These are phyloP conservation scores for Dissophora globulifera DNA, from an alignment of 192 early-diverging fungal genomes.

Conservation along the genomic window DNA sequence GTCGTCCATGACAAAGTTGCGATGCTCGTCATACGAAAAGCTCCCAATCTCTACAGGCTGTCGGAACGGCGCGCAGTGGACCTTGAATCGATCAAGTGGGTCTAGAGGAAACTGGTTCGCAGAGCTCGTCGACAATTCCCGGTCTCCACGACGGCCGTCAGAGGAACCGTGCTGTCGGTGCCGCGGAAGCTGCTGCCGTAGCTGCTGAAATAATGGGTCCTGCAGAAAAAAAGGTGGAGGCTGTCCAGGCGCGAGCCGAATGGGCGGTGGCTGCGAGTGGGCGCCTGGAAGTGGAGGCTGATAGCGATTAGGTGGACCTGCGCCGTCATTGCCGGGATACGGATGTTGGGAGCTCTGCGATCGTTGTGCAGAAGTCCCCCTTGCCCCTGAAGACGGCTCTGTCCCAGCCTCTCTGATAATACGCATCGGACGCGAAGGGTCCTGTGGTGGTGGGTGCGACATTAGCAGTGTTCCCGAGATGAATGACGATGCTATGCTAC, in stretches of 20 bases:
- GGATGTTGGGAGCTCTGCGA: neutral
- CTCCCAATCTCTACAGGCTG: slow-evolving; percentile 74
- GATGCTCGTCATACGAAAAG: slow-evolving; percentile 71
- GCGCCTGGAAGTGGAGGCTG: neutral
- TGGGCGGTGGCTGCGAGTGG: slow-evolving; percentile 7
- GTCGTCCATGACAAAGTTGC: slow-evolving; percentile 70
- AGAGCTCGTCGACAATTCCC: no score
- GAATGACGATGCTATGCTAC: no score
- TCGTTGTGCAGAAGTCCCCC: no score
- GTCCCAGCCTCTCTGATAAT: no score
- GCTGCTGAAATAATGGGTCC: no score
- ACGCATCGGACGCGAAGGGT: neutral
- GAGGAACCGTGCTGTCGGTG: no score
- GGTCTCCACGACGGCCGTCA: no score
- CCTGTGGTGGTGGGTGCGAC: neutral
- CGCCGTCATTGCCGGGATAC: neutral
- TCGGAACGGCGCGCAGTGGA: slow-evolving; percentile 56
- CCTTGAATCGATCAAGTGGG: slow-evolving; percentile 51
- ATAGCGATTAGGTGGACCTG: no score
- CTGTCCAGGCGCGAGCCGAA: slow-evolving; percentile 21
- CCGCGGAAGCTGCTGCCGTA: no score
- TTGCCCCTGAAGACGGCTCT: no score
- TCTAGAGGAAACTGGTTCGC: slow-evolving; percentile 50
- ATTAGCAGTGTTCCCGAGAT: neutral
- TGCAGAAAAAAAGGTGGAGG: slow-evolving; percentile 22